Conservation (phyloP, 805 yeast genomes). For the Barnettozyma pratensis region DNA sequence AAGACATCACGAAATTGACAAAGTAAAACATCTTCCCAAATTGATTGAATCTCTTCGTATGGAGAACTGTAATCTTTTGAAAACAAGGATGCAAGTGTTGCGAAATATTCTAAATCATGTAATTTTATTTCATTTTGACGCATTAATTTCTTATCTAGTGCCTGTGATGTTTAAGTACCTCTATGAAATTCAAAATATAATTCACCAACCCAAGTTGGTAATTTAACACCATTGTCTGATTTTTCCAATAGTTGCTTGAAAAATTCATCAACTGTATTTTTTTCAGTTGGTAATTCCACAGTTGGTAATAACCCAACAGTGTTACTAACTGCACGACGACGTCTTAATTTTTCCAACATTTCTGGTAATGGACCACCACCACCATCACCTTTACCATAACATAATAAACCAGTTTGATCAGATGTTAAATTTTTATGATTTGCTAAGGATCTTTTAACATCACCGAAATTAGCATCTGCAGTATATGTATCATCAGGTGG, state of each 20-base stretch:
- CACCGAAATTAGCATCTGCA: slow-evolving; percentile 89
- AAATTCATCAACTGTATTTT: slow-evolving; percentile 60
- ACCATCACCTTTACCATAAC: slow-evolving; percentile 95
- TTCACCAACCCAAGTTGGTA: slow-evolving; percentile 93
- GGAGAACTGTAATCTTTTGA: slow-evolving; percentile 71
- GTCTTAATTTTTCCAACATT: slow-evolving; percentile 87
- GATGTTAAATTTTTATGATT: slow-evolving; percentile 83
- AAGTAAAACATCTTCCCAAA: slow-evolving; percentile 87
- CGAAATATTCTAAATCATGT: slow-evolving; percentile 81
- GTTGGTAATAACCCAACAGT: slow-evolving; percentile 77
- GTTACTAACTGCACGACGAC: slow-evolving; percentile 84
- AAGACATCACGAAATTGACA: slow-evolving; percentile 98
- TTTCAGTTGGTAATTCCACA: slow-evolving; percentile 61
- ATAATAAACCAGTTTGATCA: slow-evolving; percentile 73
- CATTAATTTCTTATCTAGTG: slow-evolving; percentile 76
- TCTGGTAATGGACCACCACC: slow-evolving; percentile 98
- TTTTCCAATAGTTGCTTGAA: slow-evolving; percentile 58
- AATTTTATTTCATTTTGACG: slow-evolving; percentile 69
- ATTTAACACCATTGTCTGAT: slow-evolving; percentile 57
- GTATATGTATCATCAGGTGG: slow-evolving; percentile 97
- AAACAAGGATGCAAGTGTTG: slow-evolving; percentile 61
- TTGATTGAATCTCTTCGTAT: slow-evolving; percentile 49
- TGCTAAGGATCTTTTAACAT: slow-evolving; percentile 70
- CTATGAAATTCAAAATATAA: slow-evolving; percentile 92
- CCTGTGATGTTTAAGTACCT: slow-evolving; percentile 95